Percentiles rank a stretch among this genome's conserved stretches.
Conservation (phyloP, 2,329 filamentous ascomycete species). For the Metarhizium guizhouense region DNA sequence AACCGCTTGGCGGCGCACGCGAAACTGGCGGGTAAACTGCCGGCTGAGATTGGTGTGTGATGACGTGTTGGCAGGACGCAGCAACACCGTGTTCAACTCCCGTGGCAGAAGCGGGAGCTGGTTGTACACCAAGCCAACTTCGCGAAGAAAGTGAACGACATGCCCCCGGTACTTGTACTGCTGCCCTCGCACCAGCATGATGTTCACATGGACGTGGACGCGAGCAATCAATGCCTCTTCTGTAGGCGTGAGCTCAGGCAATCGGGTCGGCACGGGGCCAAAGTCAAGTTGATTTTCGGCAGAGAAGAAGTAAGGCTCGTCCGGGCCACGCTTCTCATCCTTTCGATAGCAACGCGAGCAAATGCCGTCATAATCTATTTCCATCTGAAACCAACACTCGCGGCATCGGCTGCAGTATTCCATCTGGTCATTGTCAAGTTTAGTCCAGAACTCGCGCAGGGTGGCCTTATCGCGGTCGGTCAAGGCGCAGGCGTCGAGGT, state of each 20-base stretch:
- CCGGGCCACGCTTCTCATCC: slow-evolving; percentile 2
- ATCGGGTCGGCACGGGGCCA: background rate
- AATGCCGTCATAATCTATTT: slow-evolving; percentile 2
- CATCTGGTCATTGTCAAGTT: background rate
- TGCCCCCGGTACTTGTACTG: slow-evolving; percentile 7
- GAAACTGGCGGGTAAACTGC: slow-evolving; percentile 4
- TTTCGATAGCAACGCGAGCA: slow-evolving; percentile 2
- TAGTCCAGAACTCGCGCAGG: slow-evolving; percentile 2
- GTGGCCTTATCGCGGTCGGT: slow-evolving; percentile 1
- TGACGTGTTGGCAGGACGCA: slow-evolving; percentile 4
- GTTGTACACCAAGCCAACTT: slow-evolving; percentile 5
- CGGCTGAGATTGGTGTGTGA: slow-evolving; percentile 2
- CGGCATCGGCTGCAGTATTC: background rate
- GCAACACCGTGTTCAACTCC: slow-evolving; percentile 5
- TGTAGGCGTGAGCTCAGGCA: background rate
- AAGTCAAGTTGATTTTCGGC: background rate
- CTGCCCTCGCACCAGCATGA: slow-evolving; percentile 1
- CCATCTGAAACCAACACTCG: slow-evolving; percentile 1
- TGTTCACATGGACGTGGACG: background rate
- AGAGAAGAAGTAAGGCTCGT: slow-evolving; percentile 2
- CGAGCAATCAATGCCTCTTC: background rate
- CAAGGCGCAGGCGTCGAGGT: slow-evolving; percentile 4
- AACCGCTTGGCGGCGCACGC: background rate
- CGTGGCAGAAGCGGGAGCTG: slow-evolving; percentile 5
- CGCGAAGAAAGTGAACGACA: slow-evolving; percentile 7